Evolutionary conservation across 1,284 basidiomycete species (phyloP).

Genomic region (Meira nashicola): DNA sequence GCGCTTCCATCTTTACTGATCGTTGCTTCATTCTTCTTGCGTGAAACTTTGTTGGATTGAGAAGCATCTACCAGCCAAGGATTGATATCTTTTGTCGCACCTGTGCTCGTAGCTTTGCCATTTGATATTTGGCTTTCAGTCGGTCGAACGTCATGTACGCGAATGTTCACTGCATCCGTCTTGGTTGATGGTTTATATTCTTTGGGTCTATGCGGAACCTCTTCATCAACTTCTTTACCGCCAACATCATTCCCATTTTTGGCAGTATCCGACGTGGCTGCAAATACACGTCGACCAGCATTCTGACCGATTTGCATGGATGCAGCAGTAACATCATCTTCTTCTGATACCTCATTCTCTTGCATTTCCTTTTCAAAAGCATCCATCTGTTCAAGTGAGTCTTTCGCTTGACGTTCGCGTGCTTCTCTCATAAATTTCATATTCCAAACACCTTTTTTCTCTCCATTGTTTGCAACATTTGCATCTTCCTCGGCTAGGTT

Average conservation of each 20-base stretch:
- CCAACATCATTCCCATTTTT: background rate
- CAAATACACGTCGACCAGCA: background rate
- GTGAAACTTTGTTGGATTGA: constrained; percentile 16
- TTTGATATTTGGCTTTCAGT: too few relatives aligned
- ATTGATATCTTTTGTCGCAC: constrained; percentile 17
- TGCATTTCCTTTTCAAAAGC: constrained; percentile 28
- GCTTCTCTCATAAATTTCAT: constrained; percentile 54
- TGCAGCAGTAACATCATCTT: background rate
- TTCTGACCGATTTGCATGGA: constrained; percentile 5
- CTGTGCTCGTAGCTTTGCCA: background rate
- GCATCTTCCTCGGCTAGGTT: constrained; percentile 23
- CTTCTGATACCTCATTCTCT: background rate
- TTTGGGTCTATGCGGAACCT: background rate
- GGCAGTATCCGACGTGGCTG: constrained; percentile 16
- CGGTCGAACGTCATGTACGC: background rate
- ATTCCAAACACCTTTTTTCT: constrained; percentile 39
- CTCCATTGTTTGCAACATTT: constrained; percentile 15
- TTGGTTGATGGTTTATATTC: background rate
- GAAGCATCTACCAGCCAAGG: constrained; percentile 25
- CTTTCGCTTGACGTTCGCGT: constrained; percentile 30
- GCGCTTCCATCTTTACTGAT: constrained; percentile 17
- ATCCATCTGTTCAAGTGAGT: constrained; percentile 30
- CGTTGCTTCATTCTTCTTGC: constrained; percentile 28
- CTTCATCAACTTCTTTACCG: background rate
- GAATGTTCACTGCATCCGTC: background rate